These are phyloP conservation scores for Albifimbria verrucaria DNA, from an alignment of 2,329 filamentous ascomycete genomes.

Conservation along the genomic window DNA sequence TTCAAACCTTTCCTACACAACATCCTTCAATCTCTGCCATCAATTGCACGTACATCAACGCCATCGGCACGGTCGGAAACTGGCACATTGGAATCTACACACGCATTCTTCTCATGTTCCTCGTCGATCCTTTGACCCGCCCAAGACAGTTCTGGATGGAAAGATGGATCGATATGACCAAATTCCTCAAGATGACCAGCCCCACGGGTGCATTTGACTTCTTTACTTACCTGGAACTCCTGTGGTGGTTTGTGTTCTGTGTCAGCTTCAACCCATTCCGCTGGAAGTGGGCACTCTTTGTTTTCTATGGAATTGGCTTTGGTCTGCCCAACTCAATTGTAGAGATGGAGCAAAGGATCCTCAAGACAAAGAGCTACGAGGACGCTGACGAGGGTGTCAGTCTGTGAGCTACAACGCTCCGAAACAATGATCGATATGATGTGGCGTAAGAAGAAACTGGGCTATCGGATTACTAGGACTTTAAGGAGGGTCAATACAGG, in stretches of 20 bases:
- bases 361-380: conserved; percentile 46
- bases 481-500: too few relatives aligned
- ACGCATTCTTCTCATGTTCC: conserved; percentile 80
- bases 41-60: conserved; percentile 79
- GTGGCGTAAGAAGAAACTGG: background rate
- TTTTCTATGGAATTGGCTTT: conserved; percentile 72
- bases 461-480: background rate
- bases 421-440: background rate
- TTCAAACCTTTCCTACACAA: conserved; percentile 77
- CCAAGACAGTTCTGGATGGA: conserved; percentile 74
- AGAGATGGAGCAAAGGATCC: conserved; percentile 58
- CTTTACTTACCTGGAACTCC: conserved; percentile 80
- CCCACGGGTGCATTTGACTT: conserved; percentile 82
- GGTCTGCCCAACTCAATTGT: conserved; percentile 65
- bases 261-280: conserved; percentile 78
- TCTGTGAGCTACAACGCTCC: conserved; percentile 7
- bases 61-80: conserved; percentile 79
- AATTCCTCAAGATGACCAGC: conserved; percentile 63
- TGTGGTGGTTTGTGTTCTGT: conserved; percentile 84
- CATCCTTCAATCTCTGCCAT: conserved; percentile 74
- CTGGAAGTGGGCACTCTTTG: conserved; percentile 87
- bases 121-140: conserved; percentile 72
- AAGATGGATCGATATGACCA: conserved; percentile 83
- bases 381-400: conserved; percentile 15
- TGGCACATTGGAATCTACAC: conserved; percentile 92